A percentile compares a stretch with the other conserved stretches of the same genome.
phyloP scores from a whole-genome alignment of 495 filamentous ascomycete genomes.

The Platismatia glauca region DNA sequence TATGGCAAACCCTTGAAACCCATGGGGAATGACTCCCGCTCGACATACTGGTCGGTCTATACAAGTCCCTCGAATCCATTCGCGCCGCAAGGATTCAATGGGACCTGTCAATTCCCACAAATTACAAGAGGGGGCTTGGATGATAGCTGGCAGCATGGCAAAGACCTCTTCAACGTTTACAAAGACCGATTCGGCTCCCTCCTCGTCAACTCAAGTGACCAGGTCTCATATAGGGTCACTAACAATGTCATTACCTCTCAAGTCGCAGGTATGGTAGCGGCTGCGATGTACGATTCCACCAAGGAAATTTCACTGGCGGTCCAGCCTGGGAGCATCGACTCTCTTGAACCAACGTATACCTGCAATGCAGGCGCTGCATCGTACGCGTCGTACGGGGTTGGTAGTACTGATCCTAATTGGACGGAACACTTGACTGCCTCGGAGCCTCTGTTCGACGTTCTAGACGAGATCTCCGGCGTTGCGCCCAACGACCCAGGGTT shows the following conservation, averaged over 20 bases:
- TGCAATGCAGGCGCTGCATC: conserved; percentile 41
- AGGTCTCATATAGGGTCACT: conserved; percentile 52
- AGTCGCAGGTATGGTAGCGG: conserved; percentile 55
- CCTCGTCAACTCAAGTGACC: conserved; percentile 36
- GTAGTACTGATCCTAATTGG: conserved; percentile 42
- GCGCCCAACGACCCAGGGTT: conserved; percentile 44
- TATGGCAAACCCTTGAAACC: conserved; percentile 41
- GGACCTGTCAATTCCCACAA: conserved; percentile 63
- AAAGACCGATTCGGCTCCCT: conserved; percentile 50
- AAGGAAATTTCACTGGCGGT: conserved; percentile 39
- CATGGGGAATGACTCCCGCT: conserved; percentile 32
- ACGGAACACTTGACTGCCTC: conserved; percentile 48
- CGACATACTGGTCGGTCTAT: conserved; percentile 50
- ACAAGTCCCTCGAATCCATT: conserved; percentile 50
- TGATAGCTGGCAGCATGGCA: conserved; percentile 58
- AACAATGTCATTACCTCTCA: conserved; percentile 64
- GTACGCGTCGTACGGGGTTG: conserved; percentile 39
- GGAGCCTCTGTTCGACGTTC: conserved; percentile 36
- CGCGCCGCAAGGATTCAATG: conserved; percentile 46
- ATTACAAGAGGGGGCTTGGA: conserved; percentile 54
- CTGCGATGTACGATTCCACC: conserved; percentile 45
- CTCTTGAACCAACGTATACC: conserved; percentile 53
- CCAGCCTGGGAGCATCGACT: conserved; percentile 45
- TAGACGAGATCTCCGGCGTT: conserved; percentile 55
- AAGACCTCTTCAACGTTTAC: conserved; percentile 56